These are phyloP conservation scores for Aspergillus sclerotioniger DNA, from an alignment of 495 filamentous ascomycete genomes.

Conservation along the genomic window DNA sequence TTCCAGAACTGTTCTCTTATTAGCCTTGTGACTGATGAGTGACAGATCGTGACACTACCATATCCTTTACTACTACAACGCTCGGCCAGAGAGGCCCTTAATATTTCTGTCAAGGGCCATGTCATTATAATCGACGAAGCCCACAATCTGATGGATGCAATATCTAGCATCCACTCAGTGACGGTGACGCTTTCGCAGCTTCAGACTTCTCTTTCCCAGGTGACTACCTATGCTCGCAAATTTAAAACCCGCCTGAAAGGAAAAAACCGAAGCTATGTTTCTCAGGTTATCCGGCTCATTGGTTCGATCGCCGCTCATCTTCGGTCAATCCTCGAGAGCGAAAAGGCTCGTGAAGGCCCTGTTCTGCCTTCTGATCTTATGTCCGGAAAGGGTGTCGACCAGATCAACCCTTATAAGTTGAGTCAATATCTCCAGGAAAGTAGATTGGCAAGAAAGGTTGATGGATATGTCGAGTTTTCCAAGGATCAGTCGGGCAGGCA, in stretches of 20 bases:
- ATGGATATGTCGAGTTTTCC: constrained; percentile 70
- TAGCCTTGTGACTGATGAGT: constrained; percentile 14
- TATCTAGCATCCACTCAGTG: constrained; percentile 81
- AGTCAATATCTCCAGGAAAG: constrained; percentile 85
- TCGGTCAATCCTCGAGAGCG: constrained; percentile 38
- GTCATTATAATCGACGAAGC: constrained; percentile 95
- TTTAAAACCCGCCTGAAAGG: constrained; percentile 87
- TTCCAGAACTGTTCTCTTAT: not conserved
- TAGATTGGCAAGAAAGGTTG: constrained; percentile 91
- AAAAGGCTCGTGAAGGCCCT: constrained; percentile 56
- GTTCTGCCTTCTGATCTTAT: constrained; percentile 69
- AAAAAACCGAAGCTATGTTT: constrained; percentile 88
- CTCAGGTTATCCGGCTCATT: constrained; percentile 77
- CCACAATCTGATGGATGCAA: constrained; percentile 95
- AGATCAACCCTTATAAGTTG: constrained; percentile 90
- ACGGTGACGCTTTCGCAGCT: constrained; percentile 72
- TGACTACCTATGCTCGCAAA: constrained; percentile 79
- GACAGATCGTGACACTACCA: constrained; percentile 84
- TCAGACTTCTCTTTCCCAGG: constrained; percentile 64
- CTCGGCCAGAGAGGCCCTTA: constrained; percentile 83
- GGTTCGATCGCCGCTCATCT: constrained; percentile 72
- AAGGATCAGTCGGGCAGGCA: constrained; percentile 42
- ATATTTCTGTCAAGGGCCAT: constrained; percentile 80
- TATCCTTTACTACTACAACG: constrained; percentile 89
- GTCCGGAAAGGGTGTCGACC: constrained; percentile 83